These are phyloP conservation scores for Colletotrichum lentis DNA, from an alignment of 2,329 filamentous ascomycete species.

Conservation along the genomic window DNA sequence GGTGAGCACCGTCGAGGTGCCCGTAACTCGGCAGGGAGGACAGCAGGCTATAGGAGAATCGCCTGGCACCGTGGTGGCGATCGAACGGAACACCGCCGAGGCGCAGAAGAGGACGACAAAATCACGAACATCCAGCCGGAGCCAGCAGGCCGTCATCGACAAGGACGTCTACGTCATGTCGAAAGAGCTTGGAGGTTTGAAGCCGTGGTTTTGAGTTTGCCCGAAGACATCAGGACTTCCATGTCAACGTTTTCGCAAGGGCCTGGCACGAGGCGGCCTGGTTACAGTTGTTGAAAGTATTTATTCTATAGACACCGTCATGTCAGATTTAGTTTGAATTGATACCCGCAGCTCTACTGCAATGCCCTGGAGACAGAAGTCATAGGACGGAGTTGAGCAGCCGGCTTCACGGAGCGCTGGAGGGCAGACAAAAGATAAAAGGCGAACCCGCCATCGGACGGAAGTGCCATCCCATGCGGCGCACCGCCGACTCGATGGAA, in stretches of 20 bases:
- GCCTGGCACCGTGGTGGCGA: too few relatives aligned
- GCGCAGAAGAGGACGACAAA: neutral
- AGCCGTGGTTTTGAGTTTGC: neutral
- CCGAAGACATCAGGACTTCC: too few relatives aligned
- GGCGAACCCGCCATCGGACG: neutral
- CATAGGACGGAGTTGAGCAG: neutral
- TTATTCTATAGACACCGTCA: neutral
- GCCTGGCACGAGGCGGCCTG: neutral
- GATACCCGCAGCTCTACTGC: slow-evolving; percentile 14
- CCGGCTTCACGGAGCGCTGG: neutral
- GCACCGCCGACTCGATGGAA: neutral
- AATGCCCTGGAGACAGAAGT: neutral
- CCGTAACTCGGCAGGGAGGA: too few relatives aligned
- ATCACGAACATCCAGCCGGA: neutral
- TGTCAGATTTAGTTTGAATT: slow-evolving; percentile 3
- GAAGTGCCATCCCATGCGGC: neutral
- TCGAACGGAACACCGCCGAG: neutral
- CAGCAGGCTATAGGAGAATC: too few relatives aligned
- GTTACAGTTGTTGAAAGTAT: neutral
- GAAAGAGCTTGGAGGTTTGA: neutral
- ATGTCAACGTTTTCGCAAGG: neutral
- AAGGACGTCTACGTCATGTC: neutral
- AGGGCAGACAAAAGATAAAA: neutral
- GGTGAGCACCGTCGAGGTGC: neutral
- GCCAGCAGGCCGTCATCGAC: neutral